These are phyloP conservation scores for Cercospora beticola DNA, from an alignment of 2,329 filamentous ascomycete species.

Conservation along the genomic window DNA sequence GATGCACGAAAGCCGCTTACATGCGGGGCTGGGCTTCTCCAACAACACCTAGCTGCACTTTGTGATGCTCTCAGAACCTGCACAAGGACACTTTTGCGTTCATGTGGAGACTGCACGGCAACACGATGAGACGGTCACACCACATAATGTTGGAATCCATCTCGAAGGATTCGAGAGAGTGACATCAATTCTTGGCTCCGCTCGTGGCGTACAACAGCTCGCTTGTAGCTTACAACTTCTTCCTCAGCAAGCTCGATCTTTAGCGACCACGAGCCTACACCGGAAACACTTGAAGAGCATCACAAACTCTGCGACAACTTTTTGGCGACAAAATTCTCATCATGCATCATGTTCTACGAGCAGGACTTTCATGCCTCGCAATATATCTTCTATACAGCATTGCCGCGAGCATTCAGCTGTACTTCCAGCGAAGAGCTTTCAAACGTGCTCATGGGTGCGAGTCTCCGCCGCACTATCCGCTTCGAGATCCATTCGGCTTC, in stretches of 20 bases:
- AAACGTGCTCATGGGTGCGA: slow-evolving; percentile 3
- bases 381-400: not conserved
- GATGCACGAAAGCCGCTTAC: not conserved
- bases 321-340: not conserved
- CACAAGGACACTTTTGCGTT: not conserved
- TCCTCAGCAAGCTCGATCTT: not conserved
- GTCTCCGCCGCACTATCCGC: not conserved
- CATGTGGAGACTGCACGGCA: not conserved
- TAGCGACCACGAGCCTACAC: not conserved
- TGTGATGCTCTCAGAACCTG: not conserved
- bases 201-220: not conserved
- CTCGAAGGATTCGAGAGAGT: not conserved
- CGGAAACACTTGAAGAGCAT: not conserved
- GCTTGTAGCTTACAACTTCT: not conserved
- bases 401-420: not conserved
- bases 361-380: not conserved
- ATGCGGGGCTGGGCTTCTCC: not conserved
- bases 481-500: slow-evolving; percentile 1
- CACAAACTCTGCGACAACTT: not conserved
- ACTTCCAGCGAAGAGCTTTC: not conserved
- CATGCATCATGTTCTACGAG: not conserved
- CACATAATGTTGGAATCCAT: not conserved
- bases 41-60: not conserved
- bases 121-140: not conserved
- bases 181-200: not conserved